A percentile compares a stretch with the other conserved stretches of the same genome.
Conservation (phyloP, 2,329 filamentous ascomycete species). For the Diaporthe sp. region DNA sequence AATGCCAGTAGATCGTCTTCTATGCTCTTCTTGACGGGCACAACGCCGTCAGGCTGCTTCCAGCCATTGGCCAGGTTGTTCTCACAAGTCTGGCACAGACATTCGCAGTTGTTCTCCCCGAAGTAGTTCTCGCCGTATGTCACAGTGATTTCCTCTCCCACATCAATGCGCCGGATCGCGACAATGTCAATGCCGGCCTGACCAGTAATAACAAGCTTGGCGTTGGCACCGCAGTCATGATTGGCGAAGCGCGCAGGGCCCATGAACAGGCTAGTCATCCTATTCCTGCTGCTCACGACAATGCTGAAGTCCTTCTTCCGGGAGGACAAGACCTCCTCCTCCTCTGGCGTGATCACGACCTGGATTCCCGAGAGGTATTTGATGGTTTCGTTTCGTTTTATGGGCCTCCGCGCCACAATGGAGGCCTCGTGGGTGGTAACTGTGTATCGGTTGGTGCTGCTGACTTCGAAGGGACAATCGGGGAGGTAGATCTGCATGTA, state of each 20-base stretch:
- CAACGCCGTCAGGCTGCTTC: conserved; percentile 68
- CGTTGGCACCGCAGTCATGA: conserved; percentile 96
- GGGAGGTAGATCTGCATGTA: conserved; percentile 95
- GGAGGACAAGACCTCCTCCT: conserved; percentile 84
- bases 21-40: conserved; percentile 64
- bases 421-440: conserved; percentile 91
- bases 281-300: conserved; percentile 92
- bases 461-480: conserved; percentile 94
- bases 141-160: conserved; percentile 96
- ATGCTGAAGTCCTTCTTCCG: conserved; percentile 96
- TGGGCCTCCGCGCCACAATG: conserved; percentile 83
- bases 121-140: conserved; percentile 98
- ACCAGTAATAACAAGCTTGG: conserved; percentile 85
- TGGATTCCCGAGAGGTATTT: conserved; percentile 94
- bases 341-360: conserved; percentile 91
- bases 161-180: conserved; percentile 82
- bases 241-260: conserved; percentile 97
- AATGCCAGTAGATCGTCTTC: conserved; percentile 60
- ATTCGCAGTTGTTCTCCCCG: conserved; percentile 94
- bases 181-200: conserved; percentile 92
- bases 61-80: conserved; percentile 83
- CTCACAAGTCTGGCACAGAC: conserved; percentile 91
- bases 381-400: conserved; percentile 86
- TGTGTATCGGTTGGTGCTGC: conserved; percentile 93
- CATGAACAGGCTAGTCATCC: conserved; percentile 91